Evolutionary conservation across 2,329 filamentous ascomycete genomes (phyloP).

Genomic region (Fusarium nurragi): DNA sequence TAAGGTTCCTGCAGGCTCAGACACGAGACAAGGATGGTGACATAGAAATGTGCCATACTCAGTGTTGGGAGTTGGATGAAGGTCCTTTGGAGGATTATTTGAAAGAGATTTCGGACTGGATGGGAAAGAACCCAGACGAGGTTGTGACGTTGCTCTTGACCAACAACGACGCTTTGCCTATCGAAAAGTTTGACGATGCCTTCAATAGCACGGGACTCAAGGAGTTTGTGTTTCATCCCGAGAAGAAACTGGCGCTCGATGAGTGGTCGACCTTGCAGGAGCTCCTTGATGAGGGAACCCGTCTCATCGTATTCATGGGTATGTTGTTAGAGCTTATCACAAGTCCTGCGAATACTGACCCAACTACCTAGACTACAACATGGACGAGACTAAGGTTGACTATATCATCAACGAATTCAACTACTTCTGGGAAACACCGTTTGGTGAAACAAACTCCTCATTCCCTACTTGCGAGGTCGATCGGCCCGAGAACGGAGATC

Average conservation of each 20-base stretch:
- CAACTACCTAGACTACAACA: constrained; percentile 62
- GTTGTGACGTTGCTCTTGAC: constrained; percentile 71
- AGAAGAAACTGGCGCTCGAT: constrained; percentile 52
- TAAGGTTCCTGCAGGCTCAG: constrained; percentile 72
- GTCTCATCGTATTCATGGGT: constrained; percentile 78
- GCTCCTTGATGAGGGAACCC: constrained; percentile 69
- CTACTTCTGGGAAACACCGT: constrained; percentile 78
- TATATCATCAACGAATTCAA: constrained; percentile 72
- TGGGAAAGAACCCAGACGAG: constrained; percentile 67
- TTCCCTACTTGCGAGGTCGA: constrained; percentile 74
- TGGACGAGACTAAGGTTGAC: constrained; percentile 59
- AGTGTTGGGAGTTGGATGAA: constrained; percentile 67
- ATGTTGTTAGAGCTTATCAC: constrained; percentile 32
- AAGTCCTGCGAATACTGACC: constrained; percentile 26
- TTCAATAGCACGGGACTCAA: constrained; percentile 67
- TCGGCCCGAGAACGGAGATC: constrained; percentile 59
- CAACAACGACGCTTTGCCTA: constrained; percentile 66
- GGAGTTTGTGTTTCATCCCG: constrained; percentile 65
- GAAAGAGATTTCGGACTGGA: constrained; percentile 66
- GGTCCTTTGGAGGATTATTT: constrained; percentile 67
- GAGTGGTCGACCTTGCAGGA: constrained; percentile 76
- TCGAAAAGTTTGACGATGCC: constrained; percentile 62
- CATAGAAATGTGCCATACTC: constrained; percentile 72
- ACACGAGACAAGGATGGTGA: constrained; percentile 63
- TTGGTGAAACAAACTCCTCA: constrained; percentile 66